These are phyloP conservation scores for Curvularia lunata DNA, from an alignment of 2,329 filamentous ascomycete genomes.

Conservation along the genomic window DNA sequence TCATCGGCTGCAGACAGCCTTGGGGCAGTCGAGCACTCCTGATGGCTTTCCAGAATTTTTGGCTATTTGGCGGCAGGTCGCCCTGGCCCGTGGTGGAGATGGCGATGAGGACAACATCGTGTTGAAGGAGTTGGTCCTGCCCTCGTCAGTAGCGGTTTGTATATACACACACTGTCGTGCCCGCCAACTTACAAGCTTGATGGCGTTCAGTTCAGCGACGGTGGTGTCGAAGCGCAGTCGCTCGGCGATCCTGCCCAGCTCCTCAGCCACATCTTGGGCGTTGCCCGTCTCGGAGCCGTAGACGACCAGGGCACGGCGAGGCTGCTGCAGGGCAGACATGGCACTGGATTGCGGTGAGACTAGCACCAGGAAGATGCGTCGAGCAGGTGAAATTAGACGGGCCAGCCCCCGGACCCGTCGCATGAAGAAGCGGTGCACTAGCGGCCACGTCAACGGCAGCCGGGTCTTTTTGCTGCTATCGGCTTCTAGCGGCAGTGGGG, in stretches of 20 bases:
- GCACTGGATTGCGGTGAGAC: slow-evolving; percentile 23
- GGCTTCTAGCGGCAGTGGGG: slow-evolving; percentile 28
- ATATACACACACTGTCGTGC: neutral
- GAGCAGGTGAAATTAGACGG: slow-evolving; percentile 21
- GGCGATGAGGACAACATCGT: slow-evolving; percentile 73
- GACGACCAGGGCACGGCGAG: slow-evolving; percentile 69
- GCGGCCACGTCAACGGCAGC: slow-evolving; percentile 37
- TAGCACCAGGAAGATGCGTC: slow-evolving; percentile 23
- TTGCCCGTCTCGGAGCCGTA: slow-evolving; percentile 97
- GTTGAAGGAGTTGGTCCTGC: slow-evolving; percentile 54
- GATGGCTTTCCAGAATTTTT: slow-evolving; percentile 83
- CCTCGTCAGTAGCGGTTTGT: slow-evolving; percentile 13
- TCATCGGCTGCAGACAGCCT: slow-evolving; percentile 70
- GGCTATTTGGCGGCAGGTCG: slow-evolving; percentile 84
- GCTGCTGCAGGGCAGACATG: slow-evolving; percentile 9
- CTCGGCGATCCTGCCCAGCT: slow-evolving; percentile 76
- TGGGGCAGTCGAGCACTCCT: slow-evolving; percentile 77
- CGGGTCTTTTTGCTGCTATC: slow-evolving; percentile 28
- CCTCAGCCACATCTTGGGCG: slow-evolving; percentile 86
- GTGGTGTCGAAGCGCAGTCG: slow-evolving; percentile 78
- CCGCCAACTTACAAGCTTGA: slow-evolving; percentile 70
- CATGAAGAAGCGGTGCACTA: slow-evolving; percentile 34
- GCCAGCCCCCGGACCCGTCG: slow-evolving; percentile 26
- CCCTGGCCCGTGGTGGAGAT: slow-evolving; percentile 95
- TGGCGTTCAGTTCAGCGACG: slow-evolving; percentile 77